Evolutionary conservation across 2,329 filamentous ascomycete species (phyloP), one percentile per base, ranked within the genome.

Genomic region (Nothomitra cinnamomea): DNA sequence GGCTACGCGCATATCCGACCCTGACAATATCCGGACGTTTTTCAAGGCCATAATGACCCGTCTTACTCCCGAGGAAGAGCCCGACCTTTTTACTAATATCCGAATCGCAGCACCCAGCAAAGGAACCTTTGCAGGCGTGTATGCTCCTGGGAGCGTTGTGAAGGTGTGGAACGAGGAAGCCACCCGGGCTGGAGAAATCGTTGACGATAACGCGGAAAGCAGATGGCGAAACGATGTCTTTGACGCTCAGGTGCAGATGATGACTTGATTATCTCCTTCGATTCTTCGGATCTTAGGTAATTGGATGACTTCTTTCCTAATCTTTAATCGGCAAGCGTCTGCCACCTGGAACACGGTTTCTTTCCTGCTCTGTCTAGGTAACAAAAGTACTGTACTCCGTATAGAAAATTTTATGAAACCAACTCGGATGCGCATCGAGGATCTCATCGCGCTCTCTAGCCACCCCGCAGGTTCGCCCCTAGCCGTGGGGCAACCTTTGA

Each of bases 191-290:
- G 74, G 74, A 19, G 85, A 94, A 66, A 75, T 80, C 41, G 78
- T 94, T 38, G 80, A 89, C 58, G 84, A 90, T 58, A 81, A 80
- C 62, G 77, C 81, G 54, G 71, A 71, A 48, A 80, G 76, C 15
- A 85, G 84, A 0, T 95, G 88, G 88, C 77, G 84, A 60, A 95
- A 94, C 65, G 80, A 80, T 47, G 82, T 94, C n/a, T 94, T 95
- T 57, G 74, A 80, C 59, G 63, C 75, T 38, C 67, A 71, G 54
- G 63, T 67, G 3, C 3, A 4, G 41, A 24, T 43, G 43, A 32
- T 51, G 24, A 21, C 21, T 43, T 43, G 25, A 48, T 52, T n/a
- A 15, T 10, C 1, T 4, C 28, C 28, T 10, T 32, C 28, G 28
- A 32, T 32, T 32, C 28, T n/a, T 32, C 28, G 28, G 28, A 10